These are phyloP conservation scores for Haplosporangium sp. DNA, from an alignment of 371 early-diverging fungal genomes.

Conservation along the genomic window DNA sequence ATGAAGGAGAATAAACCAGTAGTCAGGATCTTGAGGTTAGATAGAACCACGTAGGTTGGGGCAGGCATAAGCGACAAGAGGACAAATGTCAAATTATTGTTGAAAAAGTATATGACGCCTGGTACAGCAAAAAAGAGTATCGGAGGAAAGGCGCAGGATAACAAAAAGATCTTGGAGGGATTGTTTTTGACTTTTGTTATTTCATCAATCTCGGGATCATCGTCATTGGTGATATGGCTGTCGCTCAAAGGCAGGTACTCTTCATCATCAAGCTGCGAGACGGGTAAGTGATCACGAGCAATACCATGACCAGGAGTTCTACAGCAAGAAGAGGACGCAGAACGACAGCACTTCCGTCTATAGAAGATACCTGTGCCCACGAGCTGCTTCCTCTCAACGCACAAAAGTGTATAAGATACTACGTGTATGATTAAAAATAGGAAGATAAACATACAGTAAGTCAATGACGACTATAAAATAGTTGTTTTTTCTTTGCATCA, in stretches of 20 bases:
- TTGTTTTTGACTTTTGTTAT: background rate
- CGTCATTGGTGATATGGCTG: conserved; percentile 9
- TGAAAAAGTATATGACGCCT: conserved; percentile 56
- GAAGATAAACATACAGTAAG: background rate
- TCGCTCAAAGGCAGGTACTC: conserved; percentile 13
- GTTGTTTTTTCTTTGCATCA: background rate
- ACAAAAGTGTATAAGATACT: conserved; percentile 49
- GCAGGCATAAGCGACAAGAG: conserved; percentile 54
- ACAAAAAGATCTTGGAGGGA: background rate
- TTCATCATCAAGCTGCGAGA: conserved; percentile 21
- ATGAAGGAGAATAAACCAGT: conserved; percentile 54
- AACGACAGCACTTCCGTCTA: conserved; percentile 13
- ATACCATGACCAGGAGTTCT: conserved; percentile 1
- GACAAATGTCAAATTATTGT: conserved; percentile 56
- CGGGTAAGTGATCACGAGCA: background rate
- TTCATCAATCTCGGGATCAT: conserved; percentile 18
- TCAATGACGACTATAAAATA: background rate
- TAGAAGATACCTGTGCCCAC: conserved; percentile 19
- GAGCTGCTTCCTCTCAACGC: conserved; percentile 32
- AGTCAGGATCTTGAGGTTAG: conserved; percentile 56
- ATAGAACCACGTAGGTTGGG: conserved; percentile 56
- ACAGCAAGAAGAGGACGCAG: conserved; percentile 12
- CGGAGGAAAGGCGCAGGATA: conserved; percentile 25
- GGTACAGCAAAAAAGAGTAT: conserved; percentile 55
- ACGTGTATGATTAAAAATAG: background rate